Evolutionary conservation across 495 filamentous ascomycete species (phyloP).

Genomic region (Penicillium psychrofluorescens): DNA sequence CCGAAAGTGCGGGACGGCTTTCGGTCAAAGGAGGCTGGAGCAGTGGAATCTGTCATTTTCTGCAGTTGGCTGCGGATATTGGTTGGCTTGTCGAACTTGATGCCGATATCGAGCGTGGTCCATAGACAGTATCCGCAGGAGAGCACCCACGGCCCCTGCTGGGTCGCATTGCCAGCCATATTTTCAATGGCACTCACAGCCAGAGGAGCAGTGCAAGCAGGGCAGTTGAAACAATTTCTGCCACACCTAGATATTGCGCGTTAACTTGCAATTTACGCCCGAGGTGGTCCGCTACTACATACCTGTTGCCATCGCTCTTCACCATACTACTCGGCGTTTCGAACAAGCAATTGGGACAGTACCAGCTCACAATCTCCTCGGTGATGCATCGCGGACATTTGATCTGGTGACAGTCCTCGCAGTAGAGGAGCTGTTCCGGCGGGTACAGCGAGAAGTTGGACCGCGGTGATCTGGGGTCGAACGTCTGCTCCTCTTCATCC

Average conservation of each 20-base stretch:
- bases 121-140: constrained; percentile 85
- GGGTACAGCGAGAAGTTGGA: constrained; percentile 88
- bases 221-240: constrained; percentile 91
- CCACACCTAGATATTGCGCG: constrained; percentile 57
- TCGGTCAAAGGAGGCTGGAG: constrained; percentile 11
- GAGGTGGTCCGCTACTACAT: constrained; percentile 16
- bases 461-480: constrained; percentile 76
- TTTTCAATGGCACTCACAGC: constrained; percentile 60
- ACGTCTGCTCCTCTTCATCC: constrained; percentile 69
- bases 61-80: constrained; percentile 75
- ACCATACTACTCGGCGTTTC: constrained; percentile 87
- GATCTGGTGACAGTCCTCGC: constrained; percentile 93
- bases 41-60: constrained; percentile 30
- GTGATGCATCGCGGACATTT: constrained; percentile 85
- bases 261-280: constrained; percentile 2
- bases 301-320: constrained; percentile 90
- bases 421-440: constrained; percentile 89
- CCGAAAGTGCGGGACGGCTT: constrained; percentile 27
- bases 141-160: constrained; percentile 66
- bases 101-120: constrained; percentile 81
- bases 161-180: constrained; percentile 26
- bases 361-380: constrained; percentile 91
- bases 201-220: constrained; percentile 75
- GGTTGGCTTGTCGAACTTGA: constrained; percentile 81
- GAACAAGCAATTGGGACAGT: constrained; percentile 92